Conservation (phyloP, 2,329 filamentous ascomycete genomes). For the Blumeriella jaapii region DNA sequence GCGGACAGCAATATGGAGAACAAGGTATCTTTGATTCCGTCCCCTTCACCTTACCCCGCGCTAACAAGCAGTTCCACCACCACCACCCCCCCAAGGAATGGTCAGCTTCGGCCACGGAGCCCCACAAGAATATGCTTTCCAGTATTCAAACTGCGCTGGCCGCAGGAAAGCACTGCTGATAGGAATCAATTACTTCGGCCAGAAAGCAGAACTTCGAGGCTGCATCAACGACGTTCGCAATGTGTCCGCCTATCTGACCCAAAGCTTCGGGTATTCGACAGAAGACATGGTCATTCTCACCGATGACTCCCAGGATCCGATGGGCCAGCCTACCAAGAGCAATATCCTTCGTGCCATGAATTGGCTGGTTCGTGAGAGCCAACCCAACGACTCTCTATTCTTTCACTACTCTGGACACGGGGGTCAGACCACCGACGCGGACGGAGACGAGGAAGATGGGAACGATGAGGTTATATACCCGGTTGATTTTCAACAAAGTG, state of each 20-base stretch:
- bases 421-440: constrained; percentile 66
- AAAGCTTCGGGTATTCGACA: constrained; percentile 81
- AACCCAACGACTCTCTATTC: constrained; percentile 86
- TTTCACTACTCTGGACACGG: constrained; percentile 92
- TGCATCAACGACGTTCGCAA: constrained; percentile 98
- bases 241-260: constrained; percentile 84
- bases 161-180: constrained; percentile 79
- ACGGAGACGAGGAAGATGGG: constrained; percentile 70
- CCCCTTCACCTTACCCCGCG: not conserved
- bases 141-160: constrained; percentile 85
- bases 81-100: constrained; percentile 42
- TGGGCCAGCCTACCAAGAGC: constrained; percentile 91
- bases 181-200: constrained; percentile 93
- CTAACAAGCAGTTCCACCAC: constrained; percentile 3
- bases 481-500: constrained; percentile 63
- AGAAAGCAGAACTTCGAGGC: constrained; percentile 77
- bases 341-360: constrained; percentile 97
- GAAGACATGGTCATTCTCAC: constrained; percentile 96
- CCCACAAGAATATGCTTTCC: constrained; percentile 68
- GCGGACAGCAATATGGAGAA: constrained; percentile 4
- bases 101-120: constrained; percentile 73
- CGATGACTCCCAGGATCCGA: constrained; percentile 91
- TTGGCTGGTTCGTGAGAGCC: constrained; percentile 89
- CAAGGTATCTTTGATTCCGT: constrained; percentile 1
- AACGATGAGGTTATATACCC: constrained; percentile 78